phyloP scores from a whole-genome alignment of 2,329 filamentous ascomycete genomes.

The Xylaria digitata region DNA sequence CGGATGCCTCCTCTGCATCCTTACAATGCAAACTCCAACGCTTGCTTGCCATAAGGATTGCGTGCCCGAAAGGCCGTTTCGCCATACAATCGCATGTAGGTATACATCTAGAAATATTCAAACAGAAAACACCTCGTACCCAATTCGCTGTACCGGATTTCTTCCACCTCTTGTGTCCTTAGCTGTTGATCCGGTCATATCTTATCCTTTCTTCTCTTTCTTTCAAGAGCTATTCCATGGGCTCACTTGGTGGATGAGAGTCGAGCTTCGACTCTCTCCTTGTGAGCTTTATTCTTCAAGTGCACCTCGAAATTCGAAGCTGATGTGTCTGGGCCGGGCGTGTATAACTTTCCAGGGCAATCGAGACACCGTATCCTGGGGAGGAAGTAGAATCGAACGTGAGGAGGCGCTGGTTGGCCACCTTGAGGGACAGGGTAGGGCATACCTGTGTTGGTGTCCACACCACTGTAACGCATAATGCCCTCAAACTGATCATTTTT shows the following conservation, averaged over 20 bases:
- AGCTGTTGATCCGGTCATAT: not conserved
- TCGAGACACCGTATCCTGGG: slow-evolving; percentile 92
- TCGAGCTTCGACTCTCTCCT: slow-evolving; percentile 70
- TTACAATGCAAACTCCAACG: slow-evolving; percentile 37
- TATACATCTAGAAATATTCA: slow-evolving; percentile 35
- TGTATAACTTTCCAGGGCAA: slow-evolving; percentile 94
- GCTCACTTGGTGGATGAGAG: slow-evolving; percentile 33
- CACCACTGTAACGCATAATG: slow-evolving; percentile 88
- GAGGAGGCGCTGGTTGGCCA: slow-evolving; percentile 66
- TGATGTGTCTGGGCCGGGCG: slow-evolving; percentile 84
- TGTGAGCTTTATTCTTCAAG: slow-evolving; percentile 84
- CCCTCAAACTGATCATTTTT: slow-evolving; percentile 87
- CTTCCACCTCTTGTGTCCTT: not conserved
- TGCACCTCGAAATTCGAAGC: slow-evolving; percentile 94
- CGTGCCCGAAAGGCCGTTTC: slow-evolving; percentile 15
- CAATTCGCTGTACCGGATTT: not conserved
- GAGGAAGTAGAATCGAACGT: slow-evolving; percentile 82
- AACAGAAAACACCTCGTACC: slow-evolving; percentile 22
- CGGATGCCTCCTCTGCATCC: slow-evolving; percentile 13
- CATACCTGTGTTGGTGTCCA: slow-evolving; percentile 77
- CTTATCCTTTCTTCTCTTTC: not conserved
- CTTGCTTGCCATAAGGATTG: slow-evolving; percentile 29
- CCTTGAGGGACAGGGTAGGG: slow-evolving; percentile 64
- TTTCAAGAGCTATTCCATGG: not conserved
- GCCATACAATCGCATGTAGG: slow-evolving; percentile 23